Conservation (phyloP, 2,329 filamentous ascomycete genomes). For the Alternaria postmessia region DNA sequence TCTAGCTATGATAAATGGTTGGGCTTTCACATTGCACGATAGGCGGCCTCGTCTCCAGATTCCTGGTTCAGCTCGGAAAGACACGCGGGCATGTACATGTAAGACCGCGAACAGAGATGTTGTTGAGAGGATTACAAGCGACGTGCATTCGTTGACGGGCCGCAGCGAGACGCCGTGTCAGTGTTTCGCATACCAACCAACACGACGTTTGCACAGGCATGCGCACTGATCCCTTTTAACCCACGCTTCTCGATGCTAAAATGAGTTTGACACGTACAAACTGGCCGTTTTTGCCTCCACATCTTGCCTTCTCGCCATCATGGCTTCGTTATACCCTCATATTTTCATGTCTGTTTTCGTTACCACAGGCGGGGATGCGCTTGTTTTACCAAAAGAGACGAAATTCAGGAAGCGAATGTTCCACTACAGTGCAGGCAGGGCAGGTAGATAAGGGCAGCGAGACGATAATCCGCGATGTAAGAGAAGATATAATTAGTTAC, state of each 20-base stretch:
- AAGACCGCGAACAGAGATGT: conserved; percentile 7
- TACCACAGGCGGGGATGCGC: conserved; percentile 22
- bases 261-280: background rate
- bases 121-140: conserved; percentile 11
- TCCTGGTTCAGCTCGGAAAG: conserved; percentile 20
- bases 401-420: conserved; percentile 17
- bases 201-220: background rate
- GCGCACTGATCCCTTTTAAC: background rate
- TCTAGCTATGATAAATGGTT: background rate
- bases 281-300: background rate
- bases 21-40: background rate
- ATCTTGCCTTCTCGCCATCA: background rate
- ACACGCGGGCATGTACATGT: conserved; percentile 15
- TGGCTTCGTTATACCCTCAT: background rate
- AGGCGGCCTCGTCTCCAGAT: conserved; percentile 21
- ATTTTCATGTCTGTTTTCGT: conserved; percentile 22
- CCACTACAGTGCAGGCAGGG: conserved; percentile 23
- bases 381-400: conserved; percentile 10
- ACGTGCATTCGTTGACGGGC: conserved; percentile 11
- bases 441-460: conserved; percentile 21
- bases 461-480: conserved; percentile 19
- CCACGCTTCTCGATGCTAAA: background rate
- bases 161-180: conserved; percentile 14
- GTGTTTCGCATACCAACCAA: conserved; percentile 4
- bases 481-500: conserved; percentile 1